Conservation (phyloP, 495 filamentous ascomycete genomes). For the Jackrogersella minutella region DNA sequence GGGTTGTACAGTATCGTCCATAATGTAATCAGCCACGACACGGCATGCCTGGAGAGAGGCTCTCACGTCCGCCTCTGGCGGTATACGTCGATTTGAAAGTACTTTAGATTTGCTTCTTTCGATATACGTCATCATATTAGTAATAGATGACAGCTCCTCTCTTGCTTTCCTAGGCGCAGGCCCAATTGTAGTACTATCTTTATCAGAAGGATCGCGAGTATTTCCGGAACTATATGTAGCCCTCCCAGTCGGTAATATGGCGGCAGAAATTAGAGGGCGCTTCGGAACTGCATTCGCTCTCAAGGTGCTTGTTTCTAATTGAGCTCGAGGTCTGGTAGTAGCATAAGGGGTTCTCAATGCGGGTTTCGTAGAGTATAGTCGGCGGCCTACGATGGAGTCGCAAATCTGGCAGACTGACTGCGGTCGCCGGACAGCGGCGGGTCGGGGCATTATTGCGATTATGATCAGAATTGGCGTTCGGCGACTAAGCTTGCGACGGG, state of each 20-base stretch:
- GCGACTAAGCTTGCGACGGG: not conserved
- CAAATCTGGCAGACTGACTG: slow-evolving; percentile 42
- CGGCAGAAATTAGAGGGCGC: slow-evolving; percentile 20
- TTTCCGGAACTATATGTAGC: not conserved
- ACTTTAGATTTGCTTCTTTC: slow-evolving; percentile 28
- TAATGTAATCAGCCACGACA: slow-evolving; percentile 34
- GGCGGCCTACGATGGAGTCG: slow-evolving; percentile 34
- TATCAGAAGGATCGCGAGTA: not conserved
- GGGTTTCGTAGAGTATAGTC: slow-evolving; percentile 23
- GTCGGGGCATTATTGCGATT: slow-evolving; percentile 28
- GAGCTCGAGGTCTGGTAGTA: slow-evolving; percentile 4
- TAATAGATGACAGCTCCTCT: slow-evolving; percentile 19
- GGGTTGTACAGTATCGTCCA: slow-evolving; percentile 34
- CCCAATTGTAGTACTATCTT: slow-evolving; percentile 3
- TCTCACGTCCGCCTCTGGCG: slow-evolving; percentile 31
- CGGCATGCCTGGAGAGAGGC: slow-evolving; percentile 37
- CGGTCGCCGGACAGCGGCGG: slow-evolving; percentile 21
- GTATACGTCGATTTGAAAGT: slow-evolving; percentile 19
- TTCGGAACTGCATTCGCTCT: not conserved
- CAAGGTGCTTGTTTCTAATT: not conserved
- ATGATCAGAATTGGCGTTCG: not conserved
- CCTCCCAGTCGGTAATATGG: slow-evolving; percentile 20
- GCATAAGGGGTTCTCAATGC: slow-evolving; percentile 15
- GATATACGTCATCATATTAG: slow-evolving; percentile 29
- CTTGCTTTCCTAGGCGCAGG: slow-evolving; percentile 13